Evolutionary conservation across 805 yeast species (phyloP).

Genomic region (Nakazawaea populi): DNA sequence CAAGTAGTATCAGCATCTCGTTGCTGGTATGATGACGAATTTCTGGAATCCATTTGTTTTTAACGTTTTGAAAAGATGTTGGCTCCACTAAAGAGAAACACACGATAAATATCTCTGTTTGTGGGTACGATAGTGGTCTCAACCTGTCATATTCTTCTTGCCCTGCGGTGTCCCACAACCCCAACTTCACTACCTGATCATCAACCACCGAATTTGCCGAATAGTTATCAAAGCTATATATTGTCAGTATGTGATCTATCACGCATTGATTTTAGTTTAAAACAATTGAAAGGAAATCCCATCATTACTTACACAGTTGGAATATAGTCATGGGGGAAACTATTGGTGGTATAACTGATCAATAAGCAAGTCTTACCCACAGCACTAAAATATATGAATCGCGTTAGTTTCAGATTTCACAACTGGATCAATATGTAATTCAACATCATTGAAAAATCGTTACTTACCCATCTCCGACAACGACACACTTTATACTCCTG

Average conservation of each 20-base stretch:
- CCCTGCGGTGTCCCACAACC: constrained; percentile 96
- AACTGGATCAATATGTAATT: no score
- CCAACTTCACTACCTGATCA: constrained; percentile 75
- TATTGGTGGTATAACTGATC: constrained; percentile 85
- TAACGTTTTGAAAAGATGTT: constrained; percentile 72
- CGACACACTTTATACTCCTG: constrained; percentile 90
- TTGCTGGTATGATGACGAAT: constrained; percentile 77
- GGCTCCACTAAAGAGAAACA: constrained; percentile 85
- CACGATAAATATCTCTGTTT: constrained; percentile 80
- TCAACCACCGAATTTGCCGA: constrained; percentile 81
- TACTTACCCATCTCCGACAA: constrained; percentile 80
- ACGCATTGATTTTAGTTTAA: no score
- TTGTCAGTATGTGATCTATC: no score
- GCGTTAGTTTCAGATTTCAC: no score
- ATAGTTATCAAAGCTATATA: constrained; percentile 66
- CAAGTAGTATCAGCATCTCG: constrained; percentile 60
- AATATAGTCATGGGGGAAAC: constrained; percentile 88
- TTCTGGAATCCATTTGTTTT: constrained; percentile 83
- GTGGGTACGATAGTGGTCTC: constrained; percentile 87
- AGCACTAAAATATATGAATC: constrained; percentile 39
- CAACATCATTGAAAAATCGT: not conserved
- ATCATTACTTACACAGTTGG: constrained; percentile 61
- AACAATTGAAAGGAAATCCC: no score
- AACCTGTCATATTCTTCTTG: constrained; percentile 88
- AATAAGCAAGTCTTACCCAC: constrained; percentile 91